Evolutionary conservation across 2,329 filamentous ascomycete species (phyloP), one percentile per base, ranked within the genome.

Genomic region (Aspergillus piperis): DNA sequence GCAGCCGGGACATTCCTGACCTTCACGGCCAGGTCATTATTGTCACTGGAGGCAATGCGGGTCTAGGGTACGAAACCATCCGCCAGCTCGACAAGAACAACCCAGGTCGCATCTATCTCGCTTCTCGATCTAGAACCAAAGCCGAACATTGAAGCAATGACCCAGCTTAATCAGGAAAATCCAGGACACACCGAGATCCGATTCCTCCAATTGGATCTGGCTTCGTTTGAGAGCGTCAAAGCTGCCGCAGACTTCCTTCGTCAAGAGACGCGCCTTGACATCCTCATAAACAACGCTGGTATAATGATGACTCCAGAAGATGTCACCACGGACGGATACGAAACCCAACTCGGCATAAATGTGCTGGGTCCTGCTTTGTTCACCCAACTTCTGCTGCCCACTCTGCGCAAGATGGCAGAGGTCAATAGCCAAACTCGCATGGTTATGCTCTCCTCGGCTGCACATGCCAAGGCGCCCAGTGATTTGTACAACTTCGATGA

Each of bases 301-400:
- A 67, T 73, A 48, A 70, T 75, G 68, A 68, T 66, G 13, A 53
- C 58, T 2, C 64, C 67, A 1, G 54, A 60, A 13, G 64, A 62
- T 15, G 47, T 67, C 15, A 74, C 71, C 2, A 51, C 60, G 5
- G 71, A 74, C 10, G 70, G 71, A 15, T 70, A 73, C 58, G 71
- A 75, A 54, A 58, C 67, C 15, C 72, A 75, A 47, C 72, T 74
- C 39, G 70, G 69, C 17, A 73, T 68, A 15, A 73, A 73, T 25
- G 62, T 70, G 44, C 47, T 75, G 38, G 70, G 69, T 4, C 70
- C 65, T 13, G 66, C 66, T 8, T 58, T 73, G 1, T 62, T 73
- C 7, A 72, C 69, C 8, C 66, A 67, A 21, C 61, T 70, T 2
- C 60, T 74, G 5, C 60, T 68, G 8, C 71, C 67, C 3, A 56